Conservation (phyloP, 371 early-diverging fungal genomes). For the Mortierella sp. region DNA sequence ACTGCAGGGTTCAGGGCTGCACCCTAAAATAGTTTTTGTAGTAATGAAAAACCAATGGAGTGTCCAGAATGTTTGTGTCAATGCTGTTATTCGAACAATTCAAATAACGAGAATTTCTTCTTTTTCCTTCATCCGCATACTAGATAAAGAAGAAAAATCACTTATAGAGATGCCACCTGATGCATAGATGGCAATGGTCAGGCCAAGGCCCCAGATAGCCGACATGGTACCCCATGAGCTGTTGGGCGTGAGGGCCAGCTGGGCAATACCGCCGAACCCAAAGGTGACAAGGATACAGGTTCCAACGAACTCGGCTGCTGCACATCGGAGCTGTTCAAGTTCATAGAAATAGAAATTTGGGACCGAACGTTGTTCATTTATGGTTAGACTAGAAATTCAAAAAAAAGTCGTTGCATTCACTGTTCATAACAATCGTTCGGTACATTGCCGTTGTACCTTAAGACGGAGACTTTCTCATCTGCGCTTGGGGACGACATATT, state of each 20-base stretch:
- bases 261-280: slow-evolving; percentile 72
- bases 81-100: too few species aligned
- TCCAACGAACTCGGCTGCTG: slow-evolving; percentile 84
- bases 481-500: neutral
- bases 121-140: neutral
- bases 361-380: neutral
- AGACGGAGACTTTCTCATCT: slow-evolving; percentile 5
- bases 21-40: slow-evolving; percentile 62
- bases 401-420: neutral
- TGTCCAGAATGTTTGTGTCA: too few species aligned
- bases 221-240: slow-evolving; percentile 52
- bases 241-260: slow-evolving; percentile 33
- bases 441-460: neutral
- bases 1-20: slow-evolving; percentile 85
- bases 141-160: neutral
- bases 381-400: neutral
- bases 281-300: slow-evolving; percentile 76
- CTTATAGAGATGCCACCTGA: slow-evolving; percentile 78
- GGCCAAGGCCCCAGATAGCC: slow-evolving; percentile 67
- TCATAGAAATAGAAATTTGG: neutral
- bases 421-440: neutral
- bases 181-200: slow-evolving; percentile 69
- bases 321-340: slow-evolving; percentile 61
- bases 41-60: too few species aligned
- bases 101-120: neutral